A percentile compares a stretch with the other conserved stretches of the same genome.
phyloP scores from a whole-genome alignment of 306 rosid species.

The Quercus bicolor region DNA sequence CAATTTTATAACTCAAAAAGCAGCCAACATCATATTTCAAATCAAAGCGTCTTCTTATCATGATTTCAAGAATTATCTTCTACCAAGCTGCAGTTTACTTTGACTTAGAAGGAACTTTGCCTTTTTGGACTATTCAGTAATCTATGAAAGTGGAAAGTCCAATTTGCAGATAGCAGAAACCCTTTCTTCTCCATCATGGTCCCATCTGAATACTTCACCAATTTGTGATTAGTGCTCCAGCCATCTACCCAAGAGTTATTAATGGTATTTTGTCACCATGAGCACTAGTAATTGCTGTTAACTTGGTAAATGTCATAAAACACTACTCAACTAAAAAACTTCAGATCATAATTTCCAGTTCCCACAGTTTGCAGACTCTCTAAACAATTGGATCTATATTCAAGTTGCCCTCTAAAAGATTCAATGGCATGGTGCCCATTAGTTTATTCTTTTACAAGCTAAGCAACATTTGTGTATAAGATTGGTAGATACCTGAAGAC shows the following conservation, averaged over 20 bases:
- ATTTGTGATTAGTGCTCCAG: not conserved
- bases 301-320: not conserved
- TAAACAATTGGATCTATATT: not conserved
- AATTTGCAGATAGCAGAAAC: not conserved
- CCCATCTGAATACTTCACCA: not conserved
- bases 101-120: not conserved
- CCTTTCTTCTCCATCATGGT: not conserved
- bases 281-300: not conserved
- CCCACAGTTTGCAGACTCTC: not conserved
- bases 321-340: not conserved
- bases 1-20: not conserved
- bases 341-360: not conserved
- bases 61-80: not conserved
- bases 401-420: constrained; percentile 14
- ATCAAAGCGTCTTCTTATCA: not conserved
- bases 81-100: not conserved
- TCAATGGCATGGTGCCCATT: constrained; percentile 17
- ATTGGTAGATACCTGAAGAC: constrained; percentile 79
- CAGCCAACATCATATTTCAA: not conserved
- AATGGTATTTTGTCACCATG: not conserved
- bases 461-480: constrained; percentile 4
- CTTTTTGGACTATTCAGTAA: not conserved
- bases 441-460: not conserved
- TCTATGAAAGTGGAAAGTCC: not conserved
- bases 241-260: not conserved